Percentiles rank a stretch among this genome's conserved stretches.
phyloP scores from a whole-genome alignment of 208 protist species.

The Chromosphaera perkinsii region DNA sequence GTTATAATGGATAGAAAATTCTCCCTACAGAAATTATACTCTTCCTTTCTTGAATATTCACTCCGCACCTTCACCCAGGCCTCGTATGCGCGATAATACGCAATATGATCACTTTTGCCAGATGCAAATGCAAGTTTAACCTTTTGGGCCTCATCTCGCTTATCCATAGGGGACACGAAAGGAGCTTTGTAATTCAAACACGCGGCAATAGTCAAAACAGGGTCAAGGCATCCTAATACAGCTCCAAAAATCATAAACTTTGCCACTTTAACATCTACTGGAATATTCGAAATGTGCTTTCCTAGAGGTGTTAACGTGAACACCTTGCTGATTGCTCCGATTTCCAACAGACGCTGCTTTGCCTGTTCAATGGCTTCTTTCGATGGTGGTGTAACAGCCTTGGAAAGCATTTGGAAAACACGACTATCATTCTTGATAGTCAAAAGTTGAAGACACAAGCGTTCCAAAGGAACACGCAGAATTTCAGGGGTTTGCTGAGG shows the following conservation, averaged over 20 bases:
- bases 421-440: no score
- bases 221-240: slow-evolving; percentile 86
- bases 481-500: slow-evolving; percentile 89
- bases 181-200: slow-evolving; percentile 57
- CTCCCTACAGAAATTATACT: not conserved
- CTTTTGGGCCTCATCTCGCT: slow-evolving; percentile 69
- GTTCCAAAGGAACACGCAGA: slow-evolving; percentile 83
- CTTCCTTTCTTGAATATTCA: not conserved
- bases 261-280: slow-evolving; percentile 9
- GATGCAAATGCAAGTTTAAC: slow-evolving; percentile 52
- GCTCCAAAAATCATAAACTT: slow-evolving; percentile 36
- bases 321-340: not conserved
- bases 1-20: slow-evolving; percentile 30
- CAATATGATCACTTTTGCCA: slow-evolving; percentile 18
- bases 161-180: slow-evolving; percentile 79
- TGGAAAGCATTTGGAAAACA: not conserved
- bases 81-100: slow-evolving; percentile 1
- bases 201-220: slow-evolving; percentile 88
- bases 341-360: not conserved
- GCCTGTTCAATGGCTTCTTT: not conserved
- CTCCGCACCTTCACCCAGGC: slow-evolving; percentile 6
- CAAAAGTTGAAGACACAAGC: slow-evolving; percentile 67
- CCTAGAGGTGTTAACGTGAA: not conserved
- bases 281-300: not conserved
- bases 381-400: not conserved